Evolutionary conservation across 768 basidiomycete genomes (phyloP), one percentile per base, ranked within the genome.

Genomic region (Tylopilus felleus): DNA sequence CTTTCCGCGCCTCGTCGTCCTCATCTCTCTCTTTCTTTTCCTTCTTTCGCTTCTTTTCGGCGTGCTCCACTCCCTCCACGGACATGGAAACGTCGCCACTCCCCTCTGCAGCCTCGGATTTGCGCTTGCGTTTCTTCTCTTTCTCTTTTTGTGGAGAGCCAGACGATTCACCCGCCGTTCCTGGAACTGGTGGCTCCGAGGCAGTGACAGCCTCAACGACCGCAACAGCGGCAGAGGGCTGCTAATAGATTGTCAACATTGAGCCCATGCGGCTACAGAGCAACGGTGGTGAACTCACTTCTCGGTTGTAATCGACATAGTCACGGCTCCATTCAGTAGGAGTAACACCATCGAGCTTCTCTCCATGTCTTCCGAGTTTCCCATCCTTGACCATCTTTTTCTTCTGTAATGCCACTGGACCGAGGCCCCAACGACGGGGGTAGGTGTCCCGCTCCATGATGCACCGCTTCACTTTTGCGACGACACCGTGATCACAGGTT

Each of bases 391-490:
- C 85, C 82, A 99, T 79, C 73, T 96, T 97, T 79, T 98, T 99
- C 81, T 98, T 98, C 71, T 96, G 89, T 50, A 91, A 75, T 14
- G 97, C 96, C 72, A 95, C 84, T 21, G 97, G 97, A n/a, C 97
- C 97, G 48, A 98, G 82, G 47, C 97, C 97, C 97, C 97, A 98
- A 58, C 95, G 85, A 52, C 97, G 85, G 38, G 97, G 97, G 72
- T 99, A 99, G 19, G 93, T 90, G 72, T 99, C 97, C 35, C 96
- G 87, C 71, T 98, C 97, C 97, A 99, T 99, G 67, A 99, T 98
- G 68, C 96, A 98, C 48, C 97, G 80, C 76, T 99, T 99, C 67
- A 99, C 93, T 75, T 98, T 98, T 33, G 97, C 97, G 40, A 98
- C 96, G 53, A 99, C 93, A 44, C 97, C 97, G 67, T 99, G 96